Conservation (phyloP, 169 alveolate genomes). For the Blepharisma undulans region DNA sequence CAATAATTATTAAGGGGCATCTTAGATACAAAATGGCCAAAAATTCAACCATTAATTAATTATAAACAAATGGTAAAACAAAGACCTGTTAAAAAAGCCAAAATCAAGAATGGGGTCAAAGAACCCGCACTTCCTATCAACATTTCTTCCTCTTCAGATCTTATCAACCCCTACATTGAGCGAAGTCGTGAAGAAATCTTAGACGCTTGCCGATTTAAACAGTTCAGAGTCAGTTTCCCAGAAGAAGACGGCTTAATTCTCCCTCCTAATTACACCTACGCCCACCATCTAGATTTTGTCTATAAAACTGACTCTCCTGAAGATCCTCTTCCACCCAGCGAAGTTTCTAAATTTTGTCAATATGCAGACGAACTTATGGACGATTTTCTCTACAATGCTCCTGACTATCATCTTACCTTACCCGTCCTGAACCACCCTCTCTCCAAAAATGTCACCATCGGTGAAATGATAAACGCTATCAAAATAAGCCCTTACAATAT, state of each 20-base stretch:
- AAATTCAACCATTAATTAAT: not conserved
- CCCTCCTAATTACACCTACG: not conserved
- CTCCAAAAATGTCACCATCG: not conserved
- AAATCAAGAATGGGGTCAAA: not conserved
- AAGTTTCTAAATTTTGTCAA: not conserved
- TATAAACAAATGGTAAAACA: not conserved
- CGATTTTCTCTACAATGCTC: not conserved
- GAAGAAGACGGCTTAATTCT: not conserved
- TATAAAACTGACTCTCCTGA: not conserved
- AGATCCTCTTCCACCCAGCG: not conserved
- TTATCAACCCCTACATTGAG: not conserved
- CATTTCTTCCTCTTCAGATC: not conserved
- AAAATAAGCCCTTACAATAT: not conserved
- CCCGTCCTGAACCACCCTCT: not conserved
- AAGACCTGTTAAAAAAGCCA: not conserved
- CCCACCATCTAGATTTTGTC: not conserved
- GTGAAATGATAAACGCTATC: not conserved
- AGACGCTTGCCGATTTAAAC: not conserved
- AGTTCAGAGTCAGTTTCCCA: not conserved
- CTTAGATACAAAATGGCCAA: not conserved
- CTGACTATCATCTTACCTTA: not conserved
- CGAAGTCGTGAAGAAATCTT: not conserved
- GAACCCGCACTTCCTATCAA: not conserved
- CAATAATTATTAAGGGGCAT: too few relatives aligned
- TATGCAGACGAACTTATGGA: not conserved